Conservation (phyloP, 2,329 filamentous ascomycete genomes). For the Tolypocladium endophyticum region DNA sequence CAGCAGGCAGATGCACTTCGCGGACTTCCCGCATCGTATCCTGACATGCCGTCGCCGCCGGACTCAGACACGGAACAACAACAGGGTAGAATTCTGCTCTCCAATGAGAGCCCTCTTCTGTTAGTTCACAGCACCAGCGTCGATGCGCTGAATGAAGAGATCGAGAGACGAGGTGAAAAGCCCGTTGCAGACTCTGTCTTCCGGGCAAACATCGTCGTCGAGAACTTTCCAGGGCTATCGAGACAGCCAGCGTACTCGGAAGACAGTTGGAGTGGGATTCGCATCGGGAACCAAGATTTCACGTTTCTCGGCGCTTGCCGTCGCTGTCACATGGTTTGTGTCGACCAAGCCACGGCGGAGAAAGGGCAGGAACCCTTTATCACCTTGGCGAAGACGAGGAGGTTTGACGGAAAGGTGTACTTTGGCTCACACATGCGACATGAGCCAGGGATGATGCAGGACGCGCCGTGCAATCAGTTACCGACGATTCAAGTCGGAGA, state of each 20-base stretch:
- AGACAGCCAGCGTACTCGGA: constrained; percentile 59
- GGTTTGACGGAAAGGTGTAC: constrained; percentile 72
- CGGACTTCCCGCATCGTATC: constrained; percentile 43
- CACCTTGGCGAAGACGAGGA: constrained; percentile 77
- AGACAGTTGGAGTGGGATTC: constrained; percentile 63
- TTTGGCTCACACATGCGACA: constrained; percentile 77
- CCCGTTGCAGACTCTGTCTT: constrained; percentile 66
- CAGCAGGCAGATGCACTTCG: constrained; percentile 22
- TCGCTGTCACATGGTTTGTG: constrained; percentile 91
- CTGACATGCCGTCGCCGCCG: constrained; percentile 40
- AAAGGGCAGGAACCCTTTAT: constrained; percentile 78
- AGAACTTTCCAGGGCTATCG: constrained; percentile 21
- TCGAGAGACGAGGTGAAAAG: constrained; percentile 51
- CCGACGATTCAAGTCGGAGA: constrained; percentile 42
- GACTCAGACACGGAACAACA: constrained; percentile 43
- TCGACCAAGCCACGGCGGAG: constrained; percentile 73
- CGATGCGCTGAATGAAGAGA: constrained; percentile 63
- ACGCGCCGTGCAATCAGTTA: constrained; percentile 10
- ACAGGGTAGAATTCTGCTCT: constrained; percentile 56
- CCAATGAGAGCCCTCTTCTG: constrained; percentile 91
- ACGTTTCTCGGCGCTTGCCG: constrained; percentile 74
- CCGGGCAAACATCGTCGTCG: constrained; percentile 75
- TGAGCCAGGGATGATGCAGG: constrained; percentile 8
- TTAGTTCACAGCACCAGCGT: constrained; percentile 74
- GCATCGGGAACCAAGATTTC: constrained; percentile 54